phyloP scores from a whole-genome alignment of 2,329 filamentous ascomycete species.

The Colletotrichum aenigma region DNA sequence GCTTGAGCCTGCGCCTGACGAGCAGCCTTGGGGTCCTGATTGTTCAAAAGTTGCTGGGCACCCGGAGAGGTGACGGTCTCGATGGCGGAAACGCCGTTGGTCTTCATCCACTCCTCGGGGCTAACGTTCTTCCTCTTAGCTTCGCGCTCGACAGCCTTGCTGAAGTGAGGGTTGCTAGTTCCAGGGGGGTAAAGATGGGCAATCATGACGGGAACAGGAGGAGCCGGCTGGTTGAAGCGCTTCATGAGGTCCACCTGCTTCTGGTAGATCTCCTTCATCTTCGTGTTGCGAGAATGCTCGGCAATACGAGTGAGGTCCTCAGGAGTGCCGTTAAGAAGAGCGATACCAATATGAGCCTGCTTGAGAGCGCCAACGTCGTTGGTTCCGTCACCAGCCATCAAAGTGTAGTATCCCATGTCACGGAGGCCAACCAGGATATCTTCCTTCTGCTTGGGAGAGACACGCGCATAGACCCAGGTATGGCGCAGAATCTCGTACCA shows the following conservation, averaged over 20 bases:
- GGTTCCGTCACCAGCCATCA: conserved; percentile 98
- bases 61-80: conserved; percentile 72
- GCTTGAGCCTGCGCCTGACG: conserved; percentile 70
- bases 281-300: conserved; percentile 91
- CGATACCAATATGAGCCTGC: conserved; percentile 96
- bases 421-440: conserved; percentile 96
- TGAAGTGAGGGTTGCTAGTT: conserved; percentile 89
- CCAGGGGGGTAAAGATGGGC: conserved; percentile 94
- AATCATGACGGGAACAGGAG: conserved; percentile 91
- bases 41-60: conserved; percentile 62
- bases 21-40: conserved; percentile 56
- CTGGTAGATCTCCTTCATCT: conserved; percentile 98
- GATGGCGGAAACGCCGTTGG: conserved; percentile 56
- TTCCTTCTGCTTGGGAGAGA: conserved; percentile 98
- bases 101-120: conserved; percentile 59
- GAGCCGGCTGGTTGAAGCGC: conserved; percentile 90
- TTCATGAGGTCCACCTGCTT: conserved; percentile 93
- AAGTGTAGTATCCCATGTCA: conserved; percentile 94
- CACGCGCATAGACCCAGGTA: conserved; percentile 97
- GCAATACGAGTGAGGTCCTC: conserved; percentile 91
- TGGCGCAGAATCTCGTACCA: conserved; percentile 82
- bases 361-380: conserved; percentile 98
- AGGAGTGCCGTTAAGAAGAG: conserved; percentile 90
- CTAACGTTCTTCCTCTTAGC: conserved; percentile 77
- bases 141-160: conserved; percentile 89